phyloP scores from a whole-genome alignment of 2,329 filamentous ascomycete species.

The Alternaria gaisen region DNA sequence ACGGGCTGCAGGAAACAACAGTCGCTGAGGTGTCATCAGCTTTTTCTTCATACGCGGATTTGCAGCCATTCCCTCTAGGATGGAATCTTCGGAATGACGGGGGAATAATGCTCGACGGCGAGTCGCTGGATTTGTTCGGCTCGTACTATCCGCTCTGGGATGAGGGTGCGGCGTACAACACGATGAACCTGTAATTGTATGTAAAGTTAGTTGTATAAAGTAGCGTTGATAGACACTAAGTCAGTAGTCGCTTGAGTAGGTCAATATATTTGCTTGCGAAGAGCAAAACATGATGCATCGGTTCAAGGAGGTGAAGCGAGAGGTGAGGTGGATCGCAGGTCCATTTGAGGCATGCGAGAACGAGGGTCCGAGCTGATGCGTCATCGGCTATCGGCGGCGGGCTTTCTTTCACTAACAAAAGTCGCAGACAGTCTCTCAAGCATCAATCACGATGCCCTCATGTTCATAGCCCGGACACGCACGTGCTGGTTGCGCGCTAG shows the following conservation, averaged over 20 bases:
- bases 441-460: constrained; percentile 39
- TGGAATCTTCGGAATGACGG: neutral
- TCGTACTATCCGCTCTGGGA: neutral
- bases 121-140: neutral
- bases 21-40: neutral
- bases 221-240: neutral
- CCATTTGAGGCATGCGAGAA: neutral
- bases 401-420: constrained; percentile 21
- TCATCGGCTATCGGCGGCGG: constrained; percentile 38
- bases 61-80: neutral
- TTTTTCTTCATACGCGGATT: neutral
- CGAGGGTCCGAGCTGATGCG: constrained; percentile 15
- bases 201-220: neutral
- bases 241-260: neutral
- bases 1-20: neutral
- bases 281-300: neutral
- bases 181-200: neutral
- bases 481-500: constrained; percentile 23
- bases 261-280: neutral
- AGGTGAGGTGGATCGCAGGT: neutral
- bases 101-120: neutral
- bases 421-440: constrained; percentile 4
- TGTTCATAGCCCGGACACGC: constrained; percentile 39
- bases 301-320: neutral
- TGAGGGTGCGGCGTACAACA: neutral